A percentile compares a stretch with the other conserved stretches of the same genome.
Conservation (phyloP, 2,329 filamentous ascomycete genomes). For the Scolecobasidium constrictum region DNA sequence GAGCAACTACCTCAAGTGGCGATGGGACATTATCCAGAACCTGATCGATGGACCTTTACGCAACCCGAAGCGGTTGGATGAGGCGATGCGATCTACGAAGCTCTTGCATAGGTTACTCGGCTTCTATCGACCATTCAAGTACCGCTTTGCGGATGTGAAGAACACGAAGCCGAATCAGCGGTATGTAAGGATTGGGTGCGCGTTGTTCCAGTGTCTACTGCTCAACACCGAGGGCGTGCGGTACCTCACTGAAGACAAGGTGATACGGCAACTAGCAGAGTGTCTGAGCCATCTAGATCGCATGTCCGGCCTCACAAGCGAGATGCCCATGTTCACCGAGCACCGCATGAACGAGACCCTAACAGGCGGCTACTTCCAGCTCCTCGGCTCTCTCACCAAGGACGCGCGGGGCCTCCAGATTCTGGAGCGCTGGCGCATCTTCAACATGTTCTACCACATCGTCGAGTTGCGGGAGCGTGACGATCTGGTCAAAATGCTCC, state of each 20-base stretch:
- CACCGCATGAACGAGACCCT: constrained; percentile 78
- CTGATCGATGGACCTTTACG: constrained; percentile 88
- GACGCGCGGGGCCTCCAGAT: constrained; percentile 77
- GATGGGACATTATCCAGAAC: constrained; percentile 85
- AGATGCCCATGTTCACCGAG: constrained; percentile 78
- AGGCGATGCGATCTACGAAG: constrained; percentile 88
- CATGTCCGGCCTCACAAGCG: constrained; percentile 61
- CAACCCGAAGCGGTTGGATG: constrained; percentile 83
- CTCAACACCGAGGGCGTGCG: constrained; percentile 76
- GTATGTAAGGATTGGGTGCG: constrained; percentile 83
- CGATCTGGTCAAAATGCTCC: constrained; percentile 77
- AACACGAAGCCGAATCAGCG: constrained; percentile 91
- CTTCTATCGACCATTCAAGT: constrained; percentile 95
- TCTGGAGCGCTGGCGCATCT: constrained; percentile 92
- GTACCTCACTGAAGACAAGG: constrained; percentile 83
- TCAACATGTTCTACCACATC: constrained; percentile 99
- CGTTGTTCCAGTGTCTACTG: constrained; percentile 74
- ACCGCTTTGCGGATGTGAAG: constrained; percentile 79
- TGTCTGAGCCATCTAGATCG: constrained; percentile 92
- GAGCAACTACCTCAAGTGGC: constrained; percentile 91
- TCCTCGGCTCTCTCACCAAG: constrained; percentile 77
- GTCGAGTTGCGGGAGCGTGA: constrained; percentile 83
- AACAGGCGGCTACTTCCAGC: constrained; percentile 85
- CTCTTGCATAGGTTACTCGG: constrained; percentile 91
- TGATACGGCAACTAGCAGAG: constrained; percentile 87